These are phyloP conservation scores for Platismatia glauca DNA, from an alignment of 495 filamentous ascomycete species.

Conservation along the genomic window DNA sequence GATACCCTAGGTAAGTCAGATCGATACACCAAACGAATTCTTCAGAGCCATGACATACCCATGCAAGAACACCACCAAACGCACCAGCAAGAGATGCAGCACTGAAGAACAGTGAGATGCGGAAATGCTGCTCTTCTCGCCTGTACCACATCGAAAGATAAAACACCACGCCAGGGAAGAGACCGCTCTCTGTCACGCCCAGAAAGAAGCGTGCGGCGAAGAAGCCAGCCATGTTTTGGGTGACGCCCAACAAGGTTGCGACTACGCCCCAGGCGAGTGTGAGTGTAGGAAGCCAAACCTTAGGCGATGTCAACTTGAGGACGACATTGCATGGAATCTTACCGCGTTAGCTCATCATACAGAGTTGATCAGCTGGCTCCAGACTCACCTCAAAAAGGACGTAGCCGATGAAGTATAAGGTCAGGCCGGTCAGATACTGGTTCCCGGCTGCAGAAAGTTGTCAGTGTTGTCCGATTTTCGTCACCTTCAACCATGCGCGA, in stretches of 20 bases:
- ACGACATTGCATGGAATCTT: conserved; percentile 65
- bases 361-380: background rate
- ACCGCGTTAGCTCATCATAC: conserved; percentile 7
- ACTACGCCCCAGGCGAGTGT: conserved; percentile 54
- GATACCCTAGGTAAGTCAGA: conserved; percentile 31
- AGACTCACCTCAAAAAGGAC: conserved; percentile 49
- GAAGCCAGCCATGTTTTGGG: conserved; percentile 56
- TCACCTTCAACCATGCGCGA: background rate
- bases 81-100: conserved; percentile 67
- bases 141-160: conserved; percentile 86
- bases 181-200: conserved; percentile 34
- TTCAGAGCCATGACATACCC: conserved; percentile 23
- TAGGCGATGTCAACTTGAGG: conserved; percentile 61
- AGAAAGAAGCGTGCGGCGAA: conserved; percentile 56
- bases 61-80: conserved; percentile 71
- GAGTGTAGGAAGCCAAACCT: conserved; percentile 49
- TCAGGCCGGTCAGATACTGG: conserved; percentile 63
- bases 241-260: conserved; percentile 60
- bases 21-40: background rate
- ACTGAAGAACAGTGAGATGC: conserved; percentile 68
- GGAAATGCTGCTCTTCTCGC: conserved; percentile 59
- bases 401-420: conserved; percentile 70
- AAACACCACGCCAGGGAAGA: conserved; percentile 70
- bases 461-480: background rate
- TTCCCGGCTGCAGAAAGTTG: conserved; percentile 41